These are phyloP conservation scores for Auricularia auricula-judae DNA, from an alignment of 768 basidiomycete genomes.

Conservation along the genomic window DNA sequence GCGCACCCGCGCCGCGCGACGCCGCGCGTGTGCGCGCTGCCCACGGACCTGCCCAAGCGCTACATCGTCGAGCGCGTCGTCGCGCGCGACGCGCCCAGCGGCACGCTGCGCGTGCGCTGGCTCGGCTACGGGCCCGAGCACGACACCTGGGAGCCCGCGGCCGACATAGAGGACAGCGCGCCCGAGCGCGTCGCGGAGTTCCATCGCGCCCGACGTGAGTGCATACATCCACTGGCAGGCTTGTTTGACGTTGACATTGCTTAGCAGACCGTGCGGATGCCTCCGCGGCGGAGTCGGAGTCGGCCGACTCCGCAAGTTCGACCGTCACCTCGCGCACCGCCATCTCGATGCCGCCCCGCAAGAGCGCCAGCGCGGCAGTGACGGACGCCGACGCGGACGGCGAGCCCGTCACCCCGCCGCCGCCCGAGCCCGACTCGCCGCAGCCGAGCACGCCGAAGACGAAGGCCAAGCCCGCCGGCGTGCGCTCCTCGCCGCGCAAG, in stretches of 20 bases:
- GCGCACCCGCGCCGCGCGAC: conserved; percentile 30
- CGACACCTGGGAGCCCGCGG: conserved; percentile 50
- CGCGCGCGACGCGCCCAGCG: conserved; percentile 24
- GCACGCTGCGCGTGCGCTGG: conserved; percentile 44
- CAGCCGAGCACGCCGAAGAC: background rate
- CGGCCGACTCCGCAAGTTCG: background rate
- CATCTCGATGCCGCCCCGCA: background rate
- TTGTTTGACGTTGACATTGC: too few species aligned
- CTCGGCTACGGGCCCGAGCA: conserved; percentile 37
- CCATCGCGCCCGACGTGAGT: background rate
- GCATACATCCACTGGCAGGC: too few species aligned
- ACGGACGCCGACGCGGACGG: background rate
- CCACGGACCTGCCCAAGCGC: conserved; percentile 30
- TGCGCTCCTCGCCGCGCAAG: background rate
- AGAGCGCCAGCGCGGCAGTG: background rate
- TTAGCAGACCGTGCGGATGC: too few species aligned
- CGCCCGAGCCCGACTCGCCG: background rate
- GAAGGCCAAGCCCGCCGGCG: background rate
- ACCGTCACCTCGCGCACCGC: background rate
- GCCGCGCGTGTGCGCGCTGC: conserved; percentile 29
- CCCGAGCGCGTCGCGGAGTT: conserved; percentile 32
- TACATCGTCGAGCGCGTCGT: conserved; percentile 30
- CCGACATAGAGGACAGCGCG: conserved; percentile 36
- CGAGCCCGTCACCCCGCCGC: background rate
- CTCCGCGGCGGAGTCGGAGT: too few species aligned